Conservation (phyloP, 1,284 basidiomycete genomes). For the Golubevia sp. region DNA sequence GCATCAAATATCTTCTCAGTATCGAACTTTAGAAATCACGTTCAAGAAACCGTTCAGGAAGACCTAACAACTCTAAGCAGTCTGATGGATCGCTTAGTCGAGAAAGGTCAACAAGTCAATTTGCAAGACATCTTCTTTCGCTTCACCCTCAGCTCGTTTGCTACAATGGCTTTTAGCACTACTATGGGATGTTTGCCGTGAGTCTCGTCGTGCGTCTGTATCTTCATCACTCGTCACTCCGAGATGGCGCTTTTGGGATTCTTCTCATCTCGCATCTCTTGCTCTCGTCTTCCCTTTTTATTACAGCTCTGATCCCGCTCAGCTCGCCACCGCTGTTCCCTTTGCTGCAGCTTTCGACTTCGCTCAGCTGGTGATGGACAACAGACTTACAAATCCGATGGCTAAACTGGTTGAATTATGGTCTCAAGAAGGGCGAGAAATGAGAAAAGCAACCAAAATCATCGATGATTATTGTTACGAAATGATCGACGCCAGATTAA, state of each 20-base stretch:
- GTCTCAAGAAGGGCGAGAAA: slow-evolving; percentile 19
- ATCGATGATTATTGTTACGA: slow-evolving; percentile 26
- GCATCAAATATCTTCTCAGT: slow-evolving; percentile 12
- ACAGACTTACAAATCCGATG: slow-evolving; percentile 23
- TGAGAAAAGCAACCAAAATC: slow-evolving; percentile 19
- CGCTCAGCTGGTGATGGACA: slow-evolving; percentile 32
- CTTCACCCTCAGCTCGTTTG: slow-evolving; percentile 14
- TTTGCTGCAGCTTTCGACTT: slow-evolving; percentile 34
- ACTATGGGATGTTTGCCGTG: no score
- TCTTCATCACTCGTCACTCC: no score
- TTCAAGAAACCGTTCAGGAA: slow-evolving; percentile 6
- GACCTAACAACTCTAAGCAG: slow-evolving; percentile 3
- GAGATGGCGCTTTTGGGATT: neutral
- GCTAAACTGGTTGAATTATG: slow-evolving; percentile 22
- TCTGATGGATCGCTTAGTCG: slow-evolving; percentile 1
- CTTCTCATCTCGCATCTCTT: no score
- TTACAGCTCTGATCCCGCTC: slow-evolving; percentile 8
- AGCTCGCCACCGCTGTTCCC: slow-evolving; percentile 19
- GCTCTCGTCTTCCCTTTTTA: no score
- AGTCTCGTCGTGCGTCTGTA: slow-evolving; percentile 23
- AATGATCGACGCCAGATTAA: slow-evolving; percentile 35
- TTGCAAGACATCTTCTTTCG: slow-evolving; percentile 14
- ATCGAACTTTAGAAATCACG: slow-evolving; percentile 8
- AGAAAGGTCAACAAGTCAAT: slow-evolving; percentile 5
- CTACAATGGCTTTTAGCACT: slow-evolving; percentile 17